phyloP scores from a whole-genome alignment of 2,329 filamentous ascomycete genomes.

The Penicillium frequentans region DNA sequence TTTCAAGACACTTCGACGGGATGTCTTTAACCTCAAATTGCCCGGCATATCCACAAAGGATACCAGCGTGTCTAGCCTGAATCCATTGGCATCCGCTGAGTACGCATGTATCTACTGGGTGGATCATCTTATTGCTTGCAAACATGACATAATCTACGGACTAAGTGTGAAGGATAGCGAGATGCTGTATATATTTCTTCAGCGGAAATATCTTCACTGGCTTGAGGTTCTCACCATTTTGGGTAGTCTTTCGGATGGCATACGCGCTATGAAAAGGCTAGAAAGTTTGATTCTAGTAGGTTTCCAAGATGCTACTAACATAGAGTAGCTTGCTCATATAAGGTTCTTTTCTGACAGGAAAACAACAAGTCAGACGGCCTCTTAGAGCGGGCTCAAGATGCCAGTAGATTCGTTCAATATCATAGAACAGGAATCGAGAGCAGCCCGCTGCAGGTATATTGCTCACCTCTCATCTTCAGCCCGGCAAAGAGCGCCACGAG shows the following conservation, averaged over 20 bases:
- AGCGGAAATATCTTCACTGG: slow-evolving; percentile 28
- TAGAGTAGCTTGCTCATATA: not conserved
- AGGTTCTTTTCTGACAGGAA: not conserved
- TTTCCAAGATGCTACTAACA: not conserved
- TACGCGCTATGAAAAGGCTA: slow-evolving; percentile 23
- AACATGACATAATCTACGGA: not conserved
- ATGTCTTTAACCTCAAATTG: not conserved
- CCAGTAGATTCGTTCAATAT: slow-evolving; percentile 27
- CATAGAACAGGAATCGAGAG: slow-evolving; percentile 23
- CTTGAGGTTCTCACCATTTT: slow-evolving; percentile 31
- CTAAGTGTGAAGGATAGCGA: slow-evolving; percentile 10
- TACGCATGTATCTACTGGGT: slow-evolving; percentile 41
- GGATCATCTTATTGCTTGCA: slow-evolving; percentile 30
- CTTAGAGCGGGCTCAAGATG: slow-evolving; percentile 19
- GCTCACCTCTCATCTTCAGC: slow-evolving; percentile 27
- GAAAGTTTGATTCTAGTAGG: slow-evolving; percentile 15
- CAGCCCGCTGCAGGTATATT: slow-evolving; percentile 30
- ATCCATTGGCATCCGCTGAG: slow-evolving; percentile 27
- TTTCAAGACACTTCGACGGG: not conserved
- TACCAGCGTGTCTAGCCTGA: slow-evolving; percentile 12
- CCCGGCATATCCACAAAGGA: slow-evolving; percentile 21
- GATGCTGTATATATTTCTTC: slow-evolving; percentile 19
- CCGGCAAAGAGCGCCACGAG: slow-evolving; percentile 11
- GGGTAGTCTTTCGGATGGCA: slow-evolving; percentile 15
- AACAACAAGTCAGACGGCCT: not conserved